Conservation (phyloP, 768 basidiomycete species). For the Mycena pura region DNA sequence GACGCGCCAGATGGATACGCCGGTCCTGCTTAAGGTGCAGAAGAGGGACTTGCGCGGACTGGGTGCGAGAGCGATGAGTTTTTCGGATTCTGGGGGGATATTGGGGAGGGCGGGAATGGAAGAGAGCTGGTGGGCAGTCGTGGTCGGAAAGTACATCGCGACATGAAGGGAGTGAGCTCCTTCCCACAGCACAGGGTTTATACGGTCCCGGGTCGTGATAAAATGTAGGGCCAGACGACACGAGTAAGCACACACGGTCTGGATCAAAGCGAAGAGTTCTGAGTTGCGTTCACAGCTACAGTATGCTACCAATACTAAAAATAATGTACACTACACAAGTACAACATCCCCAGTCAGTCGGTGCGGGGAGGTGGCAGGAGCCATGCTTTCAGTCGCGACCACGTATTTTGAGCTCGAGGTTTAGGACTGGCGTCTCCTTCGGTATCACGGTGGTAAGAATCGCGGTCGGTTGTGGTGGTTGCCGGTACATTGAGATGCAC, state of each 20-base stretch:
- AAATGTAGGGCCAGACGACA: slow-evolving; percentile 11
- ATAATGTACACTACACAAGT: slow-evolving; percentile 21
- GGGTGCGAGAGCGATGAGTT: slow-evolving; percentile 59
- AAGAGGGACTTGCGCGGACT: slow-evolving; percentile 83
- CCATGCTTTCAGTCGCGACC: slow-evolving; percentile 24
- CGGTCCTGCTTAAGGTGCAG: slow-evolving; percentile 72
- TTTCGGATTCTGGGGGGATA: slow-evolving; percentile 55
- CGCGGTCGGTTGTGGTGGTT: slow-evolving; percentile 2
- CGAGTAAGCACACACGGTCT: slow-evolving; percentile 10
- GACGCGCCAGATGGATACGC: slow-evolving; percentile 83
- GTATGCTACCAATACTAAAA: slow-evolving; percentile 23
- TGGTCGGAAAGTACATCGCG: slow-evolving; percentile 86
- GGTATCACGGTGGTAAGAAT: not conserved
- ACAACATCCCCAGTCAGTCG: slow-evolving; percentile 17
- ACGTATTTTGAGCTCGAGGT: slow-evolving; percentile 22
- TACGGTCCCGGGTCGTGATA: slow-evolving; percentile 5
- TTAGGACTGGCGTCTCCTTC: not conserved
- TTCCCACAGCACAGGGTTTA: slow-evolving; percentile 11
- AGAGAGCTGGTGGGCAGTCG: slow-evolving; percentile 76
- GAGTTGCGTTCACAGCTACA: slow-evolving; percentile 9
- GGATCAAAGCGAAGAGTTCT: slow-evolving; percentile 8
- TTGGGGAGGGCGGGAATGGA: slow-evolving; percentile 74
- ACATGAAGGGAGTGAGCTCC: slow-evolving; percentile 14
- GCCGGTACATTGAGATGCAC: slow-evolving; percentile 20
- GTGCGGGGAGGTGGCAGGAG: slow-evolving; percentile 15